These are phyloP conservation scores for Exophiala aquamarina DNA, from an alignment of 2,329 filamentous ascomycete species.

Conservation along the genomic window DNA sequence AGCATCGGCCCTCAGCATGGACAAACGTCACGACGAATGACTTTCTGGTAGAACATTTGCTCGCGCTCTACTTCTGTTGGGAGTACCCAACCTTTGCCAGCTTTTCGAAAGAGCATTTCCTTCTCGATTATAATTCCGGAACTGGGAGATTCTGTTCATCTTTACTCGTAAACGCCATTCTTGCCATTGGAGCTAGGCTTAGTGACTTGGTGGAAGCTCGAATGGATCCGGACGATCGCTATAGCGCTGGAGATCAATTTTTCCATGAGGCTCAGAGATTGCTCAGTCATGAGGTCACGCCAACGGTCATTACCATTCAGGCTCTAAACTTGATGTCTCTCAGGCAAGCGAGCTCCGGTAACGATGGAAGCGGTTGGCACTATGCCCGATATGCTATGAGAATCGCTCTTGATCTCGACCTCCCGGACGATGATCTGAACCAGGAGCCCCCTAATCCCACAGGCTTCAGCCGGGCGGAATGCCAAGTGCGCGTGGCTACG, in stretches of 20 bases:
- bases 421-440: slow-evolving; percentile 3
- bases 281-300: slow-evolving; percentile 31
- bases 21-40: slow-evolving; percentile 8
- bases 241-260: slow-evolving; percentile 36
- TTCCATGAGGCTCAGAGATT: slow-evolving; percentile 11
- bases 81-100: slow-evolving; percentile 12
- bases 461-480: background rate
- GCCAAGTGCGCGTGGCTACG: slow-evolving; percentile 7
- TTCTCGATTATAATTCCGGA: slow-evolving; percentile 9
- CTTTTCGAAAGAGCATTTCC: slow-evolving; percentile 13
- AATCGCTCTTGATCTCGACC: slow-evolving; percentile 4
- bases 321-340: slow-evolving; percentile 33
- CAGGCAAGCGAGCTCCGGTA: slow-evolving; percentile 11
- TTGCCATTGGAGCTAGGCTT: slow-evolving; percentile 37
- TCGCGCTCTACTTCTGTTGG: slow-evolving; percentile 12
- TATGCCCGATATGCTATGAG: slow-evolving; percentile 5
- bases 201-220: slow-evolving; percentile 35
- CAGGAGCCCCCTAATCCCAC: background rate
- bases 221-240: slow-evolving; percentile 32
- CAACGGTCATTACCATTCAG: slow-evolving; percentile 40
- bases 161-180: slow-evolving; percentile 35
- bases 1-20: slow-evolving; percentile 4
- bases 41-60: slow-evolving; percentile 8
- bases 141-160: slow-evolving; percentile 9
- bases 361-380: slow-evolving; percentile 10